phyloP scores from a whole-genome alignment of 305 asterid genomes.

The Fraxinus ornus region DNA sequence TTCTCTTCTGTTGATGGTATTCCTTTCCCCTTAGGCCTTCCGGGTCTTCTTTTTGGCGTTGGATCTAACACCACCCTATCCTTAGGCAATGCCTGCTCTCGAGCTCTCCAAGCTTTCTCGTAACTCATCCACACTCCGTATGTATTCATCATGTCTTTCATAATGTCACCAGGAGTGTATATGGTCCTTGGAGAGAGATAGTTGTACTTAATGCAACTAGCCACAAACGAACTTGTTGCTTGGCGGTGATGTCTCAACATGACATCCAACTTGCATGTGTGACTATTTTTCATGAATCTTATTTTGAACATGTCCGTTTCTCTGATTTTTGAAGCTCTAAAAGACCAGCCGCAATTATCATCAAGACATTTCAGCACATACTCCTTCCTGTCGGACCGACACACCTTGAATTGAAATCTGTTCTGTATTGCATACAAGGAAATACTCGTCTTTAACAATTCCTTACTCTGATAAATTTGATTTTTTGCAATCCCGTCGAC shows the following conservation, averaged over 20 bases:
- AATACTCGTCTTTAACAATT: constrained; percentile 6
- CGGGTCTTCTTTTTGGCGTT: background rate
- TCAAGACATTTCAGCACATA: background rate
- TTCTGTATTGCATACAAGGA: constrained; percentile 10
- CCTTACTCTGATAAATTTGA: background rate
- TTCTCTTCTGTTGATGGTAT: background rate
- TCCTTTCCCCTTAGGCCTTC: background rate
- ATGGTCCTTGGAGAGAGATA: background rate
- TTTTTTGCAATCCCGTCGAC: background rate
- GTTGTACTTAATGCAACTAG: constrained; percentile 16
- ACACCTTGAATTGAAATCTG: background rate
- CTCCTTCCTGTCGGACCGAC: background rate
- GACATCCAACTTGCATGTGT: constrained; percentile 7
- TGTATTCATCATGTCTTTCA: constrained; percentile 16
- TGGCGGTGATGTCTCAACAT: background rate
- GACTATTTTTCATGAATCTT: constrained; percentile 8
- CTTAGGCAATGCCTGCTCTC: background rate
- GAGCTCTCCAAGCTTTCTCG: constrained; percentile 14
- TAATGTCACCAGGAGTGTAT: constrained; percentile 13
- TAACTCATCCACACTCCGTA: constrained; percentile 19
- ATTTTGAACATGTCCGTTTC: constrained; percentile 10
- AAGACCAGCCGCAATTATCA: constrained; percentile 12
- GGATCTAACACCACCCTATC: background rate
- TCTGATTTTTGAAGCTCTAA: constrained; percentile 3
- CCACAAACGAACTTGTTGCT: constrained; percentile 8